Evolutionary conservation across 495 filamentous ascomycete species (phyloP), one percentile per base, ranked within the genome.

Genomic region (Penicillium paradoxum): DNA sequence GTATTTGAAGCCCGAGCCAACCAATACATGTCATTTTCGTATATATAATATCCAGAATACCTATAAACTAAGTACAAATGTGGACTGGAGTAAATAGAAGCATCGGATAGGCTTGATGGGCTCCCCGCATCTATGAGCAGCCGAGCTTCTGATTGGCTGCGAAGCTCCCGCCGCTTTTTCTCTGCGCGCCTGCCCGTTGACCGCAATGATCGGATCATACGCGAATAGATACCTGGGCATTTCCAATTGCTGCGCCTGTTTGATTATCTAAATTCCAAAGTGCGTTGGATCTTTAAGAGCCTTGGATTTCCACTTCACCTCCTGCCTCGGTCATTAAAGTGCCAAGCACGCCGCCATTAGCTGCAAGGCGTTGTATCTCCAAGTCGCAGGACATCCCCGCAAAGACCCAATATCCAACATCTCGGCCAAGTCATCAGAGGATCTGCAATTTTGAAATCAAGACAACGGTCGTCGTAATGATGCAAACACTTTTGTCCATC

Each of bases 401-500:
- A 2, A 46, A 46, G 2, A 6, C 18, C 29, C n/a, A 37, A 37
- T 37, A 17, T 25, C 1, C 13, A 17, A 22, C 6, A 37, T 21
- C 32, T 37, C n/a, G 17, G 14, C 13, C 3, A 10, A 36, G 32
- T 11, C 13, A 11, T 0, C 30, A 36, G 32, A 14, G 17, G 6
- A 40, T 25, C 24, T 11, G 5, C 36, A 40, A 50, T 9, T 7
- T 9, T 8, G 6, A 2, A 7, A 11, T 21, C 30, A 18, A 49
- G 4, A 9, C 6, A 41, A 8, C 0, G 10, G 22, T 21, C 8
- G 27, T 10, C 13, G 25, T 53, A 46, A 87, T 81, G 79, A 79
- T 88, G 61, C 77, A 83, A 32, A 79, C 87, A 29, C 79, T 91
- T n/a, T 87, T 88, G 9, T 79, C 82, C 55, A 77, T 91, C 53